These are phyloP conservation scores for Leptodontidium sp. DNA, from an alignment of 2,329 filamentous ascomycete species.

Conservation along the genomic window DNA sequence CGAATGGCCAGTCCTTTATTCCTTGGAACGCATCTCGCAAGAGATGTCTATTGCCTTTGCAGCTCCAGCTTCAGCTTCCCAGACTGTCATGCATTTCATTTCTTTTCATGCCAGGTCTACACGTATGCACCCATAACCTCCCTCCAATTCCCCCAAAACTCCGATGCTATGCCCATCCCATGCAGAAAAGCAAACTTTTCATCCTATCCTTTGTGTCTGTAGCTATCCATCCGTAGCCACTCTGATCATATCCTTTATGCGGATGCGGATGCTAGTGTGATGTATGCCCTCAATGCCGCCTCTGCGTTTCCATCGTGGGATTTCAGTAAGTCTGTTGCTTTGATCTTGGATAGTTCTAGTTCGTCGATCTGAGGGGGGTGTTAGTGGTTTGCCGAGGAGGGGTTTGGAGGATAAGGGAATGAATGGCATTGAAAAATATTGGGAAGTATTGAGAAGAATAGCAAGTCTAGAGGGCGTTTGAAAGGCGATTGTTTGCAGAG, in stretches of 20 bases:
- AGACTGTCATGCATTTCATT: neutral
- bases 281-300: conserved; percentile 70
- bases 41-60: too few species aligned
- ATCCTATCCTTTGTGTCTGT: conserved; percentile 2
- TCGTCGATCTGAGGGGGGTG: conserved; percentile 66
- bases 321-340: conserved; percentile 78
- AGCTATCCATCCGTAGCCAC: neutral
- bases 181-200: conserved; percentile 23
- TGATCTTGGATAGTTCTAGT: conserved; percentile 74
- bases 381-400: conserved; percentile 19
- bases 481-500: too few species aligned
- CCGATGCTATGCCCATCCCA: conserved; percentile 36
- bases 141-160: conserved; percentile 23
- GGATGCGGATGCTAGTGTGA: conserved; percentile 50
- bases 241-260: conserved; percentile 25
- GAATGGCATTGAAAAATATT: too few species aligned
- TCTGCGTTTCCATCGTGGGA: conserved; percentile 74
- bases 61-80: neutral
- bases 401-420: too few species aligned
- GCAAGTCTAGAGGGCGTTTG: too few species aligned
- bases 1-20: too few species aligned
- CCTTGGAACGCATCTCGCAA: too few species aligned
- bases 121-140: neutral
- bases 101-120: too few species aligned
- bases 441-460: too few species aligned